Evolutionary conservation across 2,329 filamentous ascomycete species (phyloP).

Genomic region (Neofusicoccum ribis): DNA sequence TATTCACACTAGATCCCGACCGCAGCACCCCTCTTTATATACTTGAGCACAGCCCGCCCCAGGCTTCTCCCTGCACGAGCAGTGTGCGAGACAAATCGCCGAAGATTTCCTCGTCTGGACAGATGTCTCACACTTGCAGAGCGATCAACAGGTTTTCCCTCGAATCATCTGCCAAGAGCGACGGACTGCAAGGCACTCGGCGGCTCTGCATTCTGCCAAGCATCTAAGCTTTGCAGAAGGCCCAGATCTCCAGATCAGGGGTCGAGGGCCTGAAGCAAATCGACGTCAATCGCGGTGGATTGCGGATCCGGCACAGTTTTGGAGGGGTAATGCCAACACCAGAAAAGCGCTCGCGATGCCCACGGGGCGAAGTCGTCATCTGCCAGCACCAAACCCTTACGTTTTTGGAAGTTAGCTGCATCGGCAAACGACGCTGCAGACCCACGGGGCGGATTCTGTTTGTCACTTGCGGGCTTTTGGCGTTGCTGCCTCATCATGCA

Average conservation of each 20-base stretch:
- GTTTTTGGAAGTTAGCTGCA: neutral
- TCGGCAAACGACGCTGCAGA: too few species aligned
- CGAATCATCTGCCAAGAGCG: neutral
- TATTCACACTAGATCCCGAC: too few species aligned
- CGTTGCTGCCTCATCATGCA: neutral
- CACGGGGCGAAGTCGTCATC: neutral
- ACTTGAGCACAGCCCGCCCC: too few species aligned
- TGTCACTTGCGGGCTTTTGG: neutral
- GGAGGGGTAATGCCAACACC: conserved; percentile 16
- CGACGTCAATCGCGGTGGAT: conserved; percentile 1
- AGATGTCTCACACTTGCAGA: neutral
- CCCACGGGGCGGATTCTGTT: neutral
- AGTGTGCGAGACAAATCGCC: neutral
- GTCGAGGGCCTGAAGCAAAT: neutral
- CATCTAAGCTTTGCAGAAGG: neutral
- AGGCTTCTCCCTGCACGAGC: too few species aligned
- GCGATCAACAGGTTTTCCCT: neutral
- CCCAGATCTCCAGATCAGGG: neutral
- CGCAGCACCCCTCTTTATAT: too few species aligned
- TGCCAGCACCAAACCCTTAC: neutral
- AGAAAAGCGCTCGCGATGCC: conserved; percentile 12
- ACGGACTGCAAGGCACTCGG: neutral
- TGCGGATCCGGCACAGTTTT: neutral
- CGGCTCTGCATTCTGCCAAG: neutral
- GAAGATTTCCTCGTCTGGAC: neutral